Evolutionary conservation across 139 green algal species (phyloP), one percentile per base, ranked within the genome.

Genomic region (Deuterostichococcus epilithicus): DNA sequence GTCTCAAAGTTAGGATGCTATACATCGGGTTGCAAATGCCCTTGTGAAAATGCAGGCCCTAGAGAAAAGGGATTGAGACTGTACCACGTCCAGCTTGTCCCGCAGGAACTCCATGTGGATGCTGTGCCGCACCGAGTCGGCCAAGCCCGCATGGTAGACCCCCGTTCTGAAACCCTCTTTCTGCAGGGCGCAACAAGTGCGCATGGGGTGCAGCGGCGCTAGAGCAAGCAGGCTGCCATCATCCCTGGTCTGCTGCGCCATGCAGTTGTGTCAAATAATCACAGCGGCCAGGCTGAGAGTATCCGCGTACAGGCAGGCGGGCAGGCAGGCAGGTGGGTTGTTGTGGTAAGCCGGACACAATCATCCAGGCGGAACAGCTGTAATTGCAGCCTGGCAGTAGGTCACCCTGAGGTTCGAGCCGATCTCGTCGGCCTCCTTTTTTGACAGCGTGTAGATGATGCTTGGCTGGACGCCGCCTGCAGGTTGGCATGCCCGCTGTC

Each of bases 361-460:
- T n/a, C n/a, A n/a, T n/a, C n/a, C n/a, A n/a, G n/a, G n/a, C n/a
- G n/a, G n/a, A n/a, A n/a, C n/a, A n/a, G n/a, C n/a, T n/a, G n/a
- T n/a, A n/a, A n/a, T n/a, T n/a, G n/a, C n/a, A n/a, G n/a, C n/a
- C n/a, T n/a, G n/a, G n/a, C n/a, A n/a, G n/a, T n/a, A 60, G 30
- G 18, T 72, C 45, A 79, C 78, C 76, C 44, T 37, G 65, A 85
- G 81, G 39, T 28, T 58, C 0, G 66, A 42, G 1, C 72, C 76
- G 13, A 83, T 38, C 8, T 76, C 65, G n/a, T 73, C 34, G 47
- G 81, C 73, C 44, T 85, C 81, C 42, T 70, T 75, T 38, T 77
- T 70, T 5, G 75, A 80, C 28, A 89, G 77, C 2, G 82, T 84
- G 79, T 92, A 91, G 20, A 92, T 77, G 30, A 91, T 83, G 6